Base-by-base conservation (phyloP, 768 basidiomycete species). In the Boletus vermiculosoides region DNA sequence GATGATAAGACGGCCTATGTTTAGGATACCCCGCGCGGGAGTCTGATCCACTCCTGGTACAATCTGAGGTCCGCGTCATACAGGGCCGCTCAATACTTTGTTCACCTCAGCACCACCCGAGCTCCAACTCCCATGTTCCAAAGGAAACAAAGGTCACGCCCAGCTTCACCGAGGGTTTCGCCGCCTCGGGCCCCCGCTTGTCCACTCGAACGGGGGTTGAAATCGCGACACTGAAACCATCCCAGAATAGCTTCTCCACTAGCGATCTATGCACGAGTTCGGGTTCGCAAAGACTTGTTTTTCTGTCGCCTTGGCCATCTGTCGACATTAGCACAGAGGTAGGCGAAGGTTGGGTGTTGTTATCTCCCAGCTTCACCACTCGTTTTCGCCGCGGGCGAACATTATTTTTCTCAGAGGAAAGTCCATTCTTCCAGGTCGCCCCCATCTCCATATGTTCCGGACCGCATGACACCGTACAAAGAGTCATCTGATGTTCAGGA, bases 401-500 rank as follows among this genome's bases (percentile, higher is more conserved):
- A 7, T 25, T 11, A 2, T 37, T 50, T n/a, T 49, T 53, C 50
- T 59, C 52, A 50, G 47, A 49, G 42, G 12, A 0, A 48, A 37
- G 48, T 28, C 31, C 1, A 16, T 39, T 58, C 53, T 56, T 54
- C 46, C 6, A 34, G 28, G 42, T 50, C 37, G 3, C 45, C 16
- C 4, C 42, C 50, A 57, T 53, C 45, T 59, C 45, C 45, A 48
- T 39, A 33, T 47, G 39, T 28, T 22, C 45, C 57, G 50, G 55
- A 33, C 52, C 63, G 48, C 45, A 37, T 54, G 48, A 52, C 25
- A 33, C 33, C 25, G 45, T 50, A 7, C 23, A 20, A 56, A 22
- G n/a, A 39, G 50, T 66, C 58, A 64, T 59, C 57, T 62, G 65
- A 65, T 56, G 52, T 31, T 22, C n/a, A 25, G 55, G 37, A 39